Base-by-base conservation (phyloP, 768 basidiomycete species). In the Flagelloscypha sp. region DNA sequence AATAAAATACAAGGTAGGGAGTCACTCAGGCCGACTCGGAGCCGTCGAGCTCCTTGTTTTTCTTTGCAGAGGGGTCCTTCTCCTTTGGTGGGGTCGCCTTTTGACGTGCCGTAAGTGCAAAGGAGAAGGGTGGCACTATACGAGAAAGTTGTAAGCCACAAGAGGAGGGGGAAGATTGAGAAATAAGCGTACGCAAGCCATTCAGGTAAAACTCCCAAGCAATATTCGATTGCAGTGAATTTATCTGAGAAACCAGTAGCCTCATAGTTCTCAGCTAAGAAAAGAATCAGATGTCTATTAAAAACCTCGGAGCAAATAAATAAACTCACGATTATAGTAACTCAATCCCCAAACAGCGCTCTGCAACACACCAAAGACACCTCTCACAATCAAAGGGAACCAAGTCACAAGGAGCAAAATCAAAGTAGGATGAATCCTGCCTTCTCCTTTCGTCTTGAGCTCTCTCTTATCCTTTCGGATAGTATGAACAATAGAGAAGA, bases 371-470 rank as follows among this genome's bases (percentile, higher is more conserved):
- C 58, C 57, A 29, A 58, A 62, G 7, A 54, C 31, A 19, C 60
- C 60, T 7, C 60, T 53, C 11, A 56, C 47, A 34, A 58, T 49
- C 16, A 62, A 49, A 19, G 57, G 49, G 22, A 57, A 53, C 57
- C 57, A 60, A 4, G 50, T 43, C n/a, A 44, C 38, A 4, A 57
- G 34, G 17, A 60, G 40, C 4, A 62, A 18, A 19, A 45, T 27
- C 22, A 58, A 42, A 2, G 58, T 62, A 6, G 49, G 48, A 34
- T 62, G 60, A 1, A 52, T 33, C n/a, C 16, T 31, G n/a, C 28
- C 36, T 1, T 37, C 37, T 9, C 16, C 33, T 36, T 5, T 35
- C 33, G 11, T 28, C n/a, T n/a, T n/a, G n/a, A n/a, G n/a, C 15
- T 53, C 44, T 15, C 36, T 39, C 18, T 38, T 48, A 30, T 44